These are phyloP conservation scores for Pontederia crassipes DNA, from an alignment of 176 grass and related monocot species.

Conservation along the genomic window DNA sequence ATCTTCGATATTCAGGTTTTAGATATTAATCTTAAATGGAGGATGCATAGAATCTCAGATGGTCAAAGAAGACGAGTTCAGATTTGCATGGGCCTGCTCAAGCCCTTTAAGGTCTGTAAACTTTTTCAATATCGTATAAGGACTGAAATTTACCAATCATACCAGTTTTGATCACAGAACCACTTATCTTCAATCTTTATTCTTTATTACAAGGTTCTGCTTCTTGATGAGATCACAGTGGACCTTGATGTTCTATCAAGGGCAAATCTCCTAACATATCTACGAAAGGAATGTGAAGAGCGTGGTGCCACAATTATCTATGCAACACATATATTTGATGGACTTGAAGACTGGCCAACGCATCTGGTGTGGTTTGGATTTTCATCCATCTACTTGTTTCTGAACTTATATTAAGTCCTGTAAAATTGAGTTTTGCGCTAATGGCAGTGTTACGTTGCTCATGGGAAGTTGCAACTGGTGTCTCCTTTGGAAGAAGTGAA, in stretches of 20 bases:
- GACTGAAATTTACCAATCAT: too few species aligned
- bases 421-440: background rate
- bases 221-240: conserved; percentile 96
- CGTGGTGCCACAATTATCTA: conserved; percentile 71
- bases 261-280: conserved; percentile 70
- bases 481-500: conserved; percentile 89
- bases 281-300: conserved; percentile 77
- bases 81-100: conserved; percentile 95
- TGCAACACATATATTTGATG: conserved; percentile 94
- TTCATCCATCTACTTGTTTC: background rate
- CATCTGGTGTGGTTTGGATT: conserved; percentile 39
- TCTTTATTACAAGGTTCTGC: conserved; percentile 52
- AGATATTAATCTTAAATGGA: conserved; percentile 85
- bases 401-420: background rate
- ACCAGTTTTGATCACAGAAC: too few species aligned
- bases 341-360: conserved; percentile 93
- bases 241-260: conserved; percentile 82
- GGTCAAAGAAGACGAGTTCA: conserved; percentile 91
- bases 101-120: conserved; percentile 65
- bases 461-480: conserved; percentile 78
- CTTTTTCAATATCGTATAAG: too few species aligned
- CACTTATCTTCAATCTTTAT: too few species aligned
- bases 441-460: conserved; percentile 66
- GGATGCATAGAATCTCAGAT: conserved; percentile 88
- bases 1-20: conserved; percentile 46